Conservation (phyloP, 208 protist genomes). For the Acanthamoeba sp. region DNA sequence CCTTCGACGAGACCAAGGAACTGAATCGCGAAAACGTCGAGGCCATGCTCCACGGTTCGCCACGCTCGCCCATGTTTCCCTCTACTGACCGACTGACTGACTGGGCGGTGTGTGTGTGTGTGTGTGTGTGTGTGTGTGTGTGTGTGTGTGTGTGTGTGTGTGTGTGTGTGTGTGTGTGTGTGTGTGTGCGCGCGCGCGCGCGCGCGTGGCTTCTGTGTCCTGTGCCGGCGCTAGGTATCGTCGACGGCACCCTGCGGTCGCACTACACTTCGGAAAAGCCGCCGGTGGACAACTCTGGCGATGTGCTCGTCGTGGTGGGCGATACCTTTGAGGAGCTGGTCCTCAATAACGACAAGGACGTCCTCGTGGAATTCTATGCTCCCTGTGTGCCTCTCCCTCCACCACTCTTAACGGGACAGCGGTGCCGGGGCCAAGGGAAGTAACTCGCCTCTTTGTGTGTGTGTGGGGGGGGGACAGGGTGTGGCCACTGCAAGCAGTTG, state of each 20-base stretch:
- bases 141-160: no score
- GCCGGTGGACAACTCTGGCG: constrained; percentile 77
- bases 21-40: constrained; percentile 36
- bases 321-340: constrained; percentile 81
- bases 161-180: no score
- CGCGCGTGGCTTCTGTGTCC: background rate
- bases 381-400: constrained; percentile 86
- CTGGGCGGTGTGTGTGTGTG: no score
- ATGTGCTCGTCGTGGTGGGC: constrained; percentile 81
- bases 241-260: constrained; percentile 12
- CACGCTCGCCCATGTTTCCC: no score
- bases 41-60: background rate
- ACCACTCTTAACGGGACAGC: no score
- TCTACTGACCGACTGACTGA: background rate
- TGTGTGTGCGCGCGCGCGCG: no score
- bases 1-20: constrained; percentile 33
- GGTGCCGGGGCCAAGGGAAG: no score
- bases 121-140: no score
- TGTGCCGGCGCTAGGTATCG: background rate
- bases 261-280: constrained; percentile 72
- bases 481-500: constrained; percentile 94
- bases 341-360: constrained; percentile 81
- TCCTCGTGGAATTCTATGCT: constrained; percentile 95
- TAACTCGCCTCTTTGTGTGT: background rate
- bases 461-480: constrained; percentile 87